Evolutionary conservation across 1,284 basidiomycete genomes (phyloP), one percentile per base, ranked within the genome.

Genomic region (Trichosporon coremiiforme): DNA sequence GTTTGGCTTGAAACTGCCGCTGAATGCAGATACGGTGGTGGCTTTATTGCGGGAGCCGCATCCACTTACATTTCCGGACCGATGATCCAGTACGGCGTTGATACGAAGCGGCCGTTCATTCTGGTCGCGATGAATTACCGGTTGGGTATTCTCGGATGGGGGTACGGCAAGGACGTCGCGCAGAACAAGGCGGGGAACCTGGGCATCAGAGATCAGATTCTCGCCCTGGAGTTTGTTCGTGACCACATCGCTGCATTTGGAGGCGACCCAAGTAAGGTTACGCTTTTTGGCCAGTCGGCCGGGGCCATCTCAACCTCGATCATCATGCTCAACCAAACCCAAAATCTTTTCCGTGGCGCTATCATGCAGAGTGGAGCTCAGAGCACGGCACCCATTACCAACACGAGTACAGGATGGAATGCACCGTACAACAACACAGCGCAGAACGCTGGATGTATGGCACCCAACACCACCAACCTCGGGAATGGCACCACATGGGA

Each of bases 161-260:
- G 63, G 45, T 75, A 75, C 45, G 80, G 82, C 17, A 71, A 73
- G 0, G 80, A 80, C 12, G 75, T 79, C 8, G 79, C 77, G 0
- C 73, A 75, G 20, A 77, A 80, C 63, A 70, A 72, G 3, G 81
- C 79, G 0, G 78, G 76, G 29, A 84, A 84, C 67, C 78, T 87
- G 7, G 87, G 87, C 7, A 77, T 88, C 73, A 73, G 75, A 65
- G 86, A 87, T 70, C 84, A 86, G 67, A 77, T 82, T 5, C 76
- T 84, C 22, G 84, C 81, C 0, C 80, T 91, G 1, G 73, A 80
- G 17, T 91, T 90, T 80, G 75, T 91, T 2, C 87, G 89, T 70
- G 77, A 87, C 12, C 89, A 91, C 71, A 87, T 91, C 36, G 84
- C 82, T 0, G 82, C 82, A 0, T 91, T 91, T 75, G 89, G 90